These are phyloP conservation scores for Cucurbitaria berberidis DNA, from an alignment of 2,329 filamentous ascomycete species.

Conservation along the genomic window DNA sequence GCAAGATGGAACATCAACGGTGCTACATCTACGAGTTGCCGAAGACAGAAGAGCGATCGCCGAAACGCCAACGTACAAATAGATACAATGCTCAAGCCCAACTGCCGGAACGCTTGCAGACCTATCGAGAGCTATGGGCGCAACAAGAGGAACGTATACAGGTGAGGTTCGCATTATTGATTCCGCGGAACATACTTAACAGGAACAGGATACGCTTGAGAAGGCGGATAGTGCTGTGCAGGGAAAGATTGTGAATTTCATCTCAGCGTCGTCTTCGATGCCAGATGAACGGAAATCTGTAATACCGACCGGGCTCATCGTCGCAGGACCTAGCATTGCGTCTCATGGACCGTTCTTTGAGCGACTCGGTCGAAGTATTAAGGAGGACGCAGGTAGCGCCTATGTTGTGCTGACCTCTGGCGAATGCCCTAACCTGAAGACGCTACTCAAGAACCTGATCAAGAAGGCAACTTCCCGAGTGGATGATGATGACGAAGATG, in stretches of 20 bases:
- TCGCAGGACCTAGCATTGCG: constrained; percentile 79
- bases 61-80: constrained; percentile 51
- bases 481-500: constrained; percentile 62
- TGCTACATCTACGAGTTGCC: constrained; percentile 55
- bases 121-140: constrained; percentile 70
- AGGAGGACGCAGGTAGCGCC: constrained; percentile 55
- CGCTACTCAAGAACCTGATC: constrained; percentile 74
- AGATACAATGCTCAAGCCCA: constrained; percentile 31
- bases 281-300: constrained; percentile 48
- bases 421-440: constrained; percentile 76
- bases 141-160: constrained; percentile 69
- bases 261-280: constrained; percentile 36
- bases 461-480: constrained; percentile 64
- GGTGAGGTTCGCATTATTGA: constrained; percentile 42
- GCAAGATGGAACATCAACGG: constrained; percentile 58
- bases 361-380: constrained; percentile 62
- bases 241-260: constrained; percentile 47
- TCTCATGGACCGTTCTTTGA: constrained; percentile 76
- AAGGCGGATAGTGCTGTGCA: constrained; percentile 50
- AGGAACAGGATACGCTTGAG: constrained; percentile 45
- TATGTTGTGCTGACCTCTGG: constrained; percentile 72
- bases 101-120: constrained; percentile 58
- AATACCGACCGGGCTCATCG: constrained; percentile 73
- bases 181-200: constrained; percentile 12
- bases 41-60: constrained; percentile 42